These are phyloP conservation scores for Teratosphaeria epicoccoides DNA, from an alignment of 2,329 filamentous ascomycete species.

Conservation along the genomic window DNA sequence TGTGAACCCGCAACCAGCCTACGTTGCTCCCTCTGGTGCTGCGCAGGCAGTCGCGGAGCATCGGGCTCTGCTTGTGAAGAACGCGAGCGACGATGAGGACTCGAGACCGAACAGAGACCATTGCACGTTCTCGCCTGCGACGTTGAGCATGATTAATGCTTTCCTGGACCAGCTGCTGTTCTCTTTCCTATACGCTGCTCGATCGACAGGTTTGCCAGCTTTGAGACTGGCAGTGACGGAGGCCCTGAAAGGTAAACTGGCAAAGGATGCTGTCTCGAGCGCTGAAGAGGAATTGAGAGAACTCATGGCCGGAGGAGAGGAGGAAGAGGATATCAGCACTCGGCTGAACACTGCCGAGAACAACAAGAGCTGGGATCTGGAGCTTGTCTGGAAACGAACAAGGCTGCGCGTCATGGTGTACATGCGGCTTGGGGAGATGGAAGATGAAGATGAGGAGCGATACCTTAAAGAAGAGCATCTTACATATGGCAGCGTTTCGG, in stretches of 20 bases:
- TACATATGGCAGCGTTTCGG: slow-evolving; percentile 43
- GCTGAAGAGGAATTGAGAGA: slow-evolving; percentile 82
- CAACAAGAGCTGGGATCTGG: slow-evolving; percentile 67
- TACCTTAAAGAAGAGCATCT: slow-evolving; percentile 74
- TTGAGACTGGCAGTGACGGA: slow-evolving; percentile 76
- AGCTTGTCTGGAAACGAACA: slow-evolving; percentile 87
- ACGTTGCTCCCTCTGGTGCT: slow-evolving; percentile 78
- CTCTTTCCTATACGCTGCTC: slow-evolving; percentile 71
- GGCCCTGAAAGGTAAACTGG: slow-evolving; percentile 79
- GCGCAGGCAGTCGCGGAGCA: slow-evolving; percentile 87
- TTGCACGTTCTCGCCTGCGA: slow-evolving; percentile 60
- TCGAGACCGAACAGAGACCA: slow-evolving; percentile 48
- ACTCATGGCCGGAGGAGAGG: slow-evolving; percentile 71
- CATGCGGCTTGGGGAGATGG: slow-evolving; percentile 88
- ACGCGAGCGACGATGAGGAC: slow-evolving; percentile 46
- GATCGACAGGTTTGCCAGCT: slow-evolving; percentile 63
- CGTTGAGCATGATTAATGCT: slow-evolving; percentile 71
- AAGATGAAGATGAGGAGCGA: slow-evolving; percentile 92
- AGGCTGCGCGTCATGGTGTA: slow-evolving; percentile 96
- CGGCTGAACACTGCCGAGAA: slow-evolving; percentile 18
- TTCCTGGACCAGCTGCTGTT: slow-evolving; percentile 92
- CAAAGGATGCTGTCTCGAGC: slow-evolving; percentile 69
- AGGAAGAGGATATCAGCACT: slow-evolving; percentile 47
- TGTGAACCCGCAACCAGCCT: slow-evolving; percentile 67
- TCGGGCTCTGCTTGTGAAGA: slow-evolving; percentile 64